Conservation (phyloP, 345 rosid genomes). For the Microcos paniculata region DNA sequence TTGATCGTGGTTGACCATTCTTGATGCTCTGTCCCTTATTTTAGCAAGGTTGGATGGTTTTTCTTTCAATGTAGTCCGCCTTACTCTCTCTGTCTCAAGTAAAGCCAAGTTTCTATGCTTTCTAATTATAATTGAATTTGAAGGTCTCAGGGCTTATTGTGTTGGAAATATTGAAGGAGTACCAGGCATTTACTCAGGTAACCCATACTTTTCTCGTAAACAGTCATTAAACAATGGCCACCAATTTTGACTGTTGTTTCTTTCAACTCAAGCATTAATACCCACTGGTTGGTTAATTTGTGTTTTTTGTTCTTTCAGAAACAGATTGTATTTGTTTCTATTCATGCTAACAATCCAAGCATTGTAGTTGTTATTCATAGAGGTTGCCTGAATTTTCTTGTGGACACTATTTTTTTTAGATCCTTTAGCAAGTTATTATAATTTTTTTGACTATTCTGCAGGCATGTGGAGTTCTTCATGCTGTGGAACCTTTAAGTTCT, state of each 20-base stretch:
- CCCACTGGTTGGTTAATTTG: neutral
- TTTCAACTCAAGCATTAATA: neutral
- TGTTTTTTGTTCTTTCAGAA: neutral
- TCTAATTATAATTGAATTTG: slow-evolving; percentile 29
- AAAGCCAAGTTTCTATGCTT: neutral
- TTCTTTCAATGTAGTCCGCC: slow-evolving; percentile 4
- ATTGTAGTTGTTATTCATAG: neutral
- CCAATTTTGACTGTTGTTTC: slow-evolving; percentile 5
- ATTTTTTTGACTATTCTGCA: slow-evolving; percentile 32
- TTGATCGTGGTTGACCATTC: slow-evolving; percentile 94
- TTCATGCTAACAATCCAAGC: neutral
- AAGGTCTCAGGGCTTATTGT: slow-evolving; percentile 98
- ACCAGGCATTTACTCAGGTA: slow-evolving; percentile 99
- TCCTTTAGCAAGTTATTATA: slow-evolving; percentile 6
- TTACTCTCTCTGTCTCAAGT: neutral
- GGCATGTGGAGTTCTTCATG: slow-evolving; percentile 99
- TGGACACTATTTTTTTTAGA: neutral
- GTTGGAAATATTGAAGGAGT: slow-evolving; percentile 93
- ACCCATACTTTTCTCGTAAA: slow-evolving; percentile 4
- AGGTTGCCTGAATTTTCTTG: slow-evolving; percentile 4
- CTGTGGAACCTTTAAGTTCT: slow-evolving; percentile 92
- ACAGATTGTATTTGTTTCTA: neutral
- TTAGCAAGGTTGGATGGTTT: slow-evolving; percentile 69
- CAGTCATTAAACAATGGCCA: neutral
- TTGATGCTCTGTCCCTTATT: slow-evolving; percentile 91